Percentiles rank a stretch among this genome's conserved stretches.
Evolutionary conservation across 2,329 filamentous ascomycete genomes (phyloP).

Genomic region (Fusarium sp.): DNA sequence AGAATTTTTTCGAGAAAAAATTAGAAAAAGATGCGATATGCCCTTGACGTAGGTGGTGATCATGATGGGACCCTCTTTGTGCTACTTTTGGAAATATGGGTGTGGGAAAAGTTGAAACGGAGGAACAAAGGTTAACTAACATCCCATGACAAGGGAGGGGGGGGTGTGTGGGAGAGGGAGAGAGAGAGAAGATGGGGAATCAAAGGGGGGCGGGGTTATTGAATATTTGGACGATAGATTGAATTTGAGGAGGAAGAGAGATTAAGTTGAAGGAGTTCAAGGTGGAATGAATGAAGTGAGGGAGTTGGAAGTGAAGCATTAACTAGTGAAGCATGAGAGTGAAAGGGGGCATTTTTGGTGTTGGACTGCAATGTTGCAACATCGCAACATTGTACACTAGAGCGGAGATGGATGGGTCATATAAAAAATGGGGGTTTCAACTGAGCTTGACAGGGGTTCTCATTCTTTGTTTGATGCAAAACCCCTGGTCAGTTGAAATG

Average conservation of each 20-base stretch:
- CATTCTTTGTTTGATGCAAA: not conserved
- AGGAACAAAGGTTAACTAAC: not conserved
- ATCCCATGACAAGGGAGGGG: constrained; percentile 28
- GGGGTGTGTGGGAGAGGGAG: constrained; percentile 21
- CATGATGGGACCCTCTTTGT: not conserved
- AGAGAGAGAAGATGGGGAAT: constrained; percentile 11
- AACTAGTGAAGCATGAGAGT: not conserved
- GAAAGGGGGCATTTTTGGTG: not conserved
- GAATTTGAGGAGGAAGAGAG: constrained; percentile 14
- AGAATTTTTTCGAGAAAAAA: not conserved
- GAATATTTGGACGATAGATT: constrained; percentile 38
- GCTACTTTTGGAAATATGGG: not conserved
- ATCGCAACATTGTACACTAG: not conserved
- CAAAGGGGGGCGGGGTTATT: constrained; percentile 34
- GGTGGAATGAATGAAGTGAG: constrained; percentile 5
- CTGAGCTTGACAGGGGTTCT: not conserved
- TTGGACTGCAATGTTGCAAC: not conserved
- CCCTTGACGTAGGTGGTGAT: constrained; percentile 9
- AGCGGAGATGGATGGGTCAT: not conserved
- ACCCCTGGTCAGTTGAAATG: not conserved
- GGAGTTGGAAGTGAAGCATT: not conserved
- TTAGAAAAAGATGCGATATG: not conserved
- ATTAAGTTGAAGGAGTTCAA: constrained; percentile 9
- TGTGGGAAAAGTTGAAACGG: not conserved
- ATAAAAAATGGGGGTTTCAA: constrained; percentile 12